Base-by-base conservation (phyloP, 805 yeast species). In the Myxozyma kluyveri region DNA sequence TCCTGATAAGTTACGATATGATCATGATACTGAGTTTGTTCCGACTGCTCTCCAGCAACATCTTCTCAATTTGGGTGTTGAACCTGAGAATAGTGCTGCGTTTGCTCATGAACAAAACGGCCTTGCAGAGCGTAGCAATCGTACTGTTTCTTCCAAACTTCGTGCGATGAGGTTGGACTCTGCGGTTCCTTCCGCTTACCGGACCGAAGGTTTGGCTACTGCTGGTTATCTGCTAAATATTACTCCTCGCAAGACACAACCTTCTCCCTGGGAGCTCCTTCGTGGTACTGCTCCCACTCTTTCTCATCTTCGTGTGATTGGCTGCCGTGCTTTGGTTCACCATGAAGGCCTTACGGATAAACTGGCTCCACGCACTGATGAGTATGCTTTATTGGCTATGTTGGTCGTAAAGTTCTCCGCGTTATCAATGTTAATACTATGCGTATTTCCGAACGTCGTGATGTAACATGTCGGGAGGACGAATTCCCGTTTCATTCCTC, bases 291-390 rank as follows among this genome's bases (percentile, higher is more conserved):
- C 7, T 6, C 27, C 29, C 9, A 10, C 6, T 31, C 19, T 21
- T 14, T 5, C 43, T 40, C 43, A 40, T 22, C 43, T 40, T 22
- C 43, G 43, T 17, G 43, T 23, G 14, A 21, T 40, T 17, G 43
- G 43, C 23, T 40, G 43, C 27, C 43, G 43, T 10, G 43, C 26
- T 40, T 31, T 40, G 17, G 43, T 40, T n/a, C 43, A 40, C 23
- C 43, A 40, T n/a, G 43, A 40, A 22, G 27, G 43, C n/a, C 43
- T 40, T 14, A 6, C 9, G n/a, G 29, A 40, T 9, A 40, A 40
- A 40, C 43, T 40, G 12, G 26, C 26, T 40, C 31, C 19, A 21
- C 43, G 43, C 29, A 40, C 43, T 9, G 43, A 40, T 31, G 43
- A 22, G 26, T 18, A 21, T 18, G 43, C 23, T 19, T 31, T 40